These are phyloP conservation scores for Eremothecium gossypii DNA, from an alignment of 1,139 yeast genomes.

Conservation along the genomic window DNA sequence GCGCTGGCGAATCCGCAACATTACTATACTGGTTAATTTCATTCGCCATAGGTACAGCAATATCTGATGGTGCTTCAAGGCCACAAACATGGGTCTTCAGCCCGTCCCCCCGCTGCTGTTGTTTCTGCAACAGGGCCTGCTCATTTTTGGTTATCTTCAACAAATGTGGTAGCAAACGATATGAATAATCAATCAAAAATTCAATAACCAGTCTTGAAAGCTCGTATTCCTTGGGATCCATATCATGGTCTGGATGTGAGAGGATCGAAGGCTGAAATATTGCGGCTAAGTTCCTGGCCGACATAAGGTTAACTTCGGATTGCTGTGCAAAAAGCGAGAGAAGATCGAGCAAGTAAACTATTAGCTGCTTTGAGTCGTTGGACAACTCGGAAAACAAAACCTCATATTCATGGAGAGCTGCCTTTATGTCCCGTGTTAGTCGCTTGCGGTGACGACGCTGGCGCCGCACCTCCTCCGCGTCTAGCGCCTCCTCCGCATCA, in stretches of 20 bases:
- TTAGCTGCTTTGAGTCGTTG: conserved; percentile 55
- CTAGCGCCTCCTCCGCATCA: conserved; percentile 8
- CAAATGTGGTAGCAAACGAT: conserved; percentile 58
- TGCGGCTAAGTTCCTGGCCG: conserved; percentile 87
- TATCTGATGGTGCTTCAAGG: too few species aligned
- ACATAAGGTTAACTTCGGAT: conserved; percentile 75
- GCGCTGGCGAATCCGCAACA: too few species aligned
- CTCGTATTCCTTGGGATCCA: conserved; percentile 86
- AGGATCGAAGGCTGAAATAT: conserved; percentile 92
- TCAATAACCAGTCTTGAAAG: conserved; percentile 81
- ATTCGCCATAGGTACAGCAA: too few species aligned
- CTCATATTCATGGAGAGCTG: conserved; percentile 66
- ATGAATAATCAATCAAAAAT: conserved; percentile 79
- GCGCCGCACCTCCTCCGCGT: conserved; percentile 29
- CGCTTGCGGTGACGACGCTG: conserved; percentile 33
- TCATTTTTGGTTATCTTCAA: conserved; percentile 27
- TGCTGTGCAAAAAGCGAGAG: conserved; percentile 79
- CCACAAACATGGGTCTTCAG: too few species aligned
- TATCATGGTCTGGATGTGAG: conserved; percentile 86
- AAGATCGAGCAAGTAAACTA: conserved; percentile 79
- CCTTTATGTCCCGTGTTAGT: conserved; percentile 50
- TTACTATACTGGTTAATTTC: too few species aligned
- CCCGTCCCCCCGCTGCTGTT: background rate
- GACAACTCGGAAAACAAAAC: conserved; percentile 43
- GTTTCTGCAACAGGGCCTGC: conserved; percentile 3